A percentile compares a stretch with the other conserved stretches of the same genome.
phyloP scores from a whole-genome alignment of 148 eudicot species.

The Linanthus parryae region DNA sequence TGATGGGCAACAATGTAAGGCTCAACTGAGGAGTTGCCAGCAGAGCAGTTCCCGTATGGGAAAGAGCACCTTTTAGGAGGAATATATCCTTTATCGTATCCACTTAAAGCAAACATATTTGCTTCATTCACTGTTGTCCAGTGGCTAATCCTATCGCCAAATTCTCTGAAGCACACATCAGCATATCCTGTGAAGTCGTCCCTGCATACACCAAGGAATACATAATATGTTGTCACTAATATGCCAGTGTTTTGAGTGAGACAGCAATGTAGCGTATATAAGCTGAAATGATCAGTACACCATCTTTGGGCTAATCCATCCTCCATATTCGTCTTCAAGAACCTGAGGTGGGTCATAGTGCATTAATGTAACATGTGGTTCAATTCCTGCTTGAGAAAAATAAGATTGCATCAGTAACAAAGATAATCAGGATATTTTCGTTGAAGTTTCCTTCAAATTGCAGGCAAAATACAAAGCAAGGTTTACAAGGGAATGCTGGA shows the following conservation, averaged over 20 bases:
- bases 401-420: too few relatives aligned
- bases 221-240: too few relatives aligned
- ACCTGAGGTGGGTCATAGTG: slow-evolving; percentile 54
- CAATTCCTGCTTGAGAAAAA: slow-evolving; percentile 39
- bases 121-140: slow-evolving; percentile 61
- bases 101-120: slow-evolving; percentile 17
- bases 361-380: slow-evolving; percentile 61
- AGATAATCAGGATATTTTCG: too few relatives aligned
- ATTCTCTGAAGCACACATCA: slow-evolving; percentile 69
- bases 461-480: background rate
- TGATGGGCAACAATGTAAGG: slow-evolving; percentile 56
- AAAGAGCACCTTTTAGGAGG: slow-evolving; percentile 33
- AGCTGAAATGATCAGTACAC: too few relatives aligned
- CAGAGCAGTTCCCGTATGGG: slow-evolving; percentile 31
- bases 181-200: slow-evolving; percentile 50
- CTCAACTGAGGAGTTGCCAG: slow-evolving; percentile 51
- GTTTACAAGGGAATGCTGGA: background rate
- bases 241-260: too few relatives aligned
- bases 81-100: slow-evolving; percentile 20
- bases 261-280: too few relatives aligned
- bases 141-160: slow-evolving; percentile 48
- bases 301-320: slow-evolving; percentile 36
- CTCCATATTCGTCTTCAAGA: slow-evolving; percentile 76
- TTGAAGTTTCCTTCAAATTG: background rate
- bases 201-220: slow-evolving; percentile 40